A percentile compares a stretch with the other conserved stretches of the same genome.
These are phyloP conservation scores for Fusarium buharicum DNA, from an alignment of 2,329 filamentous ascomycete species.

Conservation along the genomic window DNA sequence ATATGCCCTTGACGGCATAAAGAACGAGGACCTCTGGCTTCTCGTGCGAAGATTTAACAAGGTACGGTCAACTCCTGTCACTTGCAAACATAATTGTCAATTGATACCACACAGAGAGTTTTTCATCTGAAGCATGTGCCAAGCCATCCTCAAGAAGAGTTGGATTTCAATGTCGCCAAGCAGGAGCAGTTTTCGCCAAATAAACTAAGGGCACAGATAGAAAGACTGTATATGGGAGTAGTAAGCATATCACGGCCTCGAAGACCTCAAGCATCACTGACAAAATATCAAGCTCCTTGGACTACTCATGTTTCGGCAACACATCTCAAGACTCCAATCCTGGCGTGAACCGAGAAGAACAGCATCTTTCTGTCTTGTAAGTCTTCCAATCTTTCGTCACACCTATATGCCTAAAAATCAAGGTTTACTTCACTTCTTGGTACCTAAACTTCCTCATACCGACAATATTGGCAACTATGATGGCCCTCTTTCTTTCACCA, in stretches of 20 bases:
- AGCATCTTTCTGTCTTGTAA: conserved; percentile 15
- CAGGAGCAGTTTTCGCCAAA: conserved; percentile 85
- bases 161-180: conserved; percentile 58
- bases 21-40: conserved; percentile 23
- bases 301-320: conserved; percentile 58
- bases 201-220: conserved; percentile 79
- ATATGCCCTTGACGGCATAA: neutral
- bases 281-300: conserved; percentile 1
- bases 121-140: conserved; percentile 21
- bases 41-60: conserved; percentile 26
- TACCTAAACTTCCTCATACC: conserved; percentile 72
- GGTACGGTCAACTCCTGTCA: neutral
- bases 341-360: conserved; percentile 79
- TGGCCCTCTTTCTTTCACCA: conserved; percentile 73
- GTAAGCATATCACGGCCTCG: conserved; percentile 54
- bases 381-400: rapidly evolving
- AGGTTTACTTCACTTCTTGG: conserved; percentile 71
- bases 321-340: conserved; percentile 76
- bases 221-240: conserved; percentile 81
- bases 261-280: conserved; percentile 48
- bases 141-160: neutral
- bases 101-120: neutral
- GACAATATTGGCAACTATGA: conserved; percentile 62
- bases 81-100: neutral
- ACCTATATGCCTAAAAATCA: conserved; percentile 54